Evolutionary conservation across 2,329 filamentous ascomycete genomes (phyloP).

Genomic region (Camptophora hylomeconis): DNA sequence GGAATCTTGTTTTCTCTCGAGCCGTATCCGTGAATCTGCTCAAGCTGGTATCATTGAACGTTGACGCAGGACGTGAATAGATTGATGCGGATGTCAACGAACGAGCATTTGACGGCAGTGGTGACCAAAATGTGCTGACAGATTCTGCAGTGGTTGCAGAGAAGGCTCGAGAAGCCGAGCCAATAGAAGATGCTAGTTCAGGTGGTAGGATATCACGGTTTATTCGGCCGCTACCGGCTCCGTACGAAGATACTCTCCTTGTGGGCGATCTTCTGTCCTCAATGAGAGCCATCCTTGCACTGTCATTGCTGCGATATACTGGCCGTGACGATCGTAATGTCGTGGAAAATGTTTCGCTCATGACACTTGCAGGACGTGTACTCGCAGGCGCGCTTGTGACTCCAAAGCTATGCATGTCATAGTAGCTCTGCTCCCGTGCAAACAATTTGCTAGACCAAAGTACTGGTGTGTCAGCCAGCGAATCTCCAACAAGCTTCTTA

Average conservation of each 20-base stretch:
- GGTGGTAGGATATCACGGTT: conserved; percentile 45
- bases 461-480: conserved; percentile 70
- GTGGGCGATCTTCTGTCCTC: too few relatives aligned
- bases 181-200: conserved; percentile 46
- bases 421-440: conserved; percentile 47
- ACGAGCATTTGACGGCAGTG: conserved; percentile 44
- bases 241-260: conserved; percentile 58
- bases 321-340: conserved; percentile 19
- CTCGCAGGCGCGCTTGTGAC: conserved; percentile 31
- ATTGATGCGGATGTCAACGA: conserved; percentile 21
- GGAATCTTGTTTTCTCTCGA: conserved; percentile 61
- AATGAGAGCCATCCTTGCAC: too few relatives aligned
- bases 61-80: conserved; percentile 18
- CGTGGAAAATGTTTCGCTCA: conserved; percentile 29
- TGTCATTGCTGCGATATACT: conserved; percentile 20
- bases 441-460: conserved; percentile 89
- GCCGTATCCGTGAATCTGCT: conserved; percentile 41
- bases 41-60: conserved; percentile 18
- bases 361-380: conserved; percentile 29
- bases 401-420: conserved; percentile 27
- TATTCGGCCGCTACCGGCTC: conserved; percentile 51
- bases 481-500: conserved; percentile 72
- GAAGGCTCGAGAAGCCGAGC: conserved; percentile 53
- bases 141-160: conserved; percentile 61
- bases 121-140: conserved; percentile 76